Percentiles rank a stretch among this genome's conserved stretches.
Evolutionary conservation across 305 asterid species (phyloP).

Genomic region (Rubia tinctorum): DNA sequence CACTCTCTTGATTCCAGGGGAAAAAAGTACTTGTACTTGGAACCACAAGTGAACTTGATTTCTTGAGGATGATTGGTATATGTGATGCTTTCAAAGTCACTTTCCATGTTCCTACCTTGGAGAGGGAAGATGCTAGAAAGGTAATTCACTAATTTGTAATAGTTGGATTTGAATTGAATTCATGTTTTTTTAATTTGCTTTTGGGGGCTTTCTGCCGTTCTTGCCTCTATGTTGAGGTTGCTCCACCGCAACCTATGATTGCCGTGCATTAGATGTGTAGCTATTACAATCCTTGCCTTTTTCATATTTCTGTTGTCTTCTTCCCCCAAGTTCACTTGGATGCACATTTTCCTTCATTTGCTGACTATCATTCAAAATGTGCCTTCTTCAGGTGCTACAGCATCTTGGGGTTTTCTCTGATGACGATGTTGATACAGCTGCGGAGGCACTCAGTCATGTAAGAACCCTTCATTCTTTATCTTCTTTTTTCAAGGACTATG

Average conservation of each 20-base stretch:
- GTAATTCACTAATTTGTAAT: conserved; percentile 30
- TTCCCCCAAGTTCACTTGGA: not conserved
- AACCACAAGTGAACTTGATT: conserved; percentile 81
- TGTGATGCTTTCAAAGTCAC: conserved; percentile 83
- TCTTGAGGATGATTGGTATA: conserved; percentile 81
- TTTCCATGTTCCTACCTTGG: conserved; percentile 79
- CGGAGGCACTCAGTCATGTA: conserved; percentile 89
- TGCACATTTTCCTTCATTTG: not conserved
- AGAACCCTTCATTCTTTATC: conserved; percentile 18
- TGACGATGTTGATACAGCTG: conserved; percentile 82
- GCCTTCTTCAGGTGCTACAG: conserved; percentile 61
- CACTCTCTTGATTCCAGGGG: conserved; percentile 46
- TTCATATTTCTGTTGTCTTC: not conserved
- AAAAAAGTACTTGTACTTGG: conserved; percentile 88
- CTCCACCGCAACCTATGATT: not conserved
- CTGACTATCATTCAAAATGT: conserved; percentile 18
- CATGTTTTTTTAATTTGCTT: not conserved
- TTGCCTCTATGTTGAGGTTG: not conserved
- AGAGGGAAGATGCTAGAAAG: conserved; percentile 80
- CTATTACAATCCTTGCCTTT: not conserved
- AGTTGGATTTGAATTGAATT: not conserved
- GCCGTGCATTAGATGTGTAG: not conserved
- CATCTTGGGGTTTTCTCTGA: conserved; percentile 73
- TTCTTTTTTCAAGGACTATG: not conserved
- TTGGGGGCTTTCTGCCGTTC: not conserved